Conservation (phyloP, 2,329 filamentous ascomycete genomes). For the Botrytis galanthina region DNA sequence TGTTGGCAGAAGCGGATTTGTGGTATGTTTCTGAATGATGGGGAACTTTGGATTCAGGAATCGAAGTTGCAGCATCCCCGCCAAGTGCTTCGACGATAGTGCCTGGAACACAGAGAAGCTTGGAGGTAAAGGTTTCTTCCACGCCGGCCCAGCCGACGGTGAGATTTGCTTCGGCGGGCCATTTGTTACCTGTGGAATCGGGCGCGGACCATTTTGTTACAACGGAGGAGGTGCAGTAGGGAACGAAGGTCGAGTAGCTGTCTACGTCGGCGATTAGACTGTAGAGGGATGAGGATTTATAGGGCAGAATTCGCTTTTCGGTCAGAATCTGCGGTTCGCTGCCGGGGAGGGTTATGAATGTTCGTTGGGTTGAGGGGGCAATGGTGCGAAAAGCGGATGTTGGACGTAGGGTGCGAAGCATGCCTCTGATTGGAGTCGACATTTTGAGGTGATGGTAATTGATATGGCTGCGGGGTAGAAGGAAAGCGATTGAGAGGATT, state of each 20-base stretch:
- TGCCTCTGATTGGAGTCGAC: conserved; percentile 24
- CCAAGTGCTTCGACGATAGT: conserved; percentile 74
- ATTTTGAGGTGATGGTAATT: conserved; percentile 21
- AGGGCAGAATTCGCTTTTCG: conserved; percentile 74
- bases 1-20: conserved; percentile 44
- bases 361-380: conserved; percentile 39
- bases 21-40: conserved; percentile 43
- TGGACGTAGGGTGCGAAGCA: conserved; percentile 30
- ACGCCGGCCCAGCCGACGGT: conserved; percentile 83
- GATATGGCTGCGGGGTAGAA: conserved; percentile 1
- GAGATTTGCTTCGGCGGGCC: conserved; percentile 74
- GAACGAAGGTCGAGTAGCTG: conserved; percentile 83
- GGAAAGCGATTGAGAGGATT: neutral
- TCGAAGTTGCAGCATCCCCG: conserved; percentile 52
- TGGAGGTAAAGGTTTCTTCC: conserved; percentile 78
- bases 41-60: conserved; percentile 42
- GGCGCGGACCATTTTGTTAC: conserved; percentile 72
- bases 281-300: conserved; percentile 70
- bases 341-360: conserved; percentile 43
- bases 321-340: conserved; percentile 60
- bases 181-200: conserved; percentile 47
- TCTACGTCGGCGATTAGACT: conserved; percentile 83
- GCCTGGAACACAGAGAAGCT: conserved; percentile 73
- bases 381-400: conserved; percentile 25
- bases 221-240: conserved; percentile 75